Evolutionary conservation across 73 alveolate species (phyloP).

Genomic region (Paramecium sexaurelia): DNA sequence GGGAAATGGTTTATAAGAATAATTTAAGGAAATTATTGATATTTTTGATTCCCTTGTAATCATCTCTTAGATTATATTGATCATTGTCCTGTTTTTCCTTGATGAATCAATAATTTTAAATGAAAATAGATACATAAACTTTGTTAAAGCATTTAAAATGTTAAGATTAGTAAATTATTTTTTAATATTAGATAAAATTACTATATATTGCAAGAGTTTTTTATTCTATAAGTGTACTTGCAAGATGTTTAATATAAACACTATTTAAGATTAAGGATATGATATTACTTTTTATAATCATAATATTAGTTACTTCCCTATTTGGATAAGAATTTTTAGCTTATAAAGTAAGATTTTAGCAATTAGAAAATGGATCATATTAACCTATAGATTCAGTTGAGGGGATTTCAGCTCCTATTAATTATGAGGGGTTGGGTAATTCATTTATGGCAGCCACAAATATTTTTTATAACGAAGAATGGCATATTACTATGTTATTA

Average conservation of each 20-base stretch:
- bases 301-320: neutral
- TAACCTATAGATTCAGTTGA: neutral
- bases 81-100: neutral
- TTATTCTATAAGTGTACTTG: conserved; percentile 22
- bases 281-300: conserved; percentile 1
- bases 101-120: neutral
- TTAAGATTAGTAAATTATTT: neutral
- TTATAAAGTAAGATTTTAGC: conserved; percentile 24
- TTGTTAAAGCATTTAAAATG: conserved; percentile 47
- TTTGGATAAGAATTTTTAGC: conserved; percentile 53
- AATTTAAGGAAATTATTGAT: conserved; percentile 40
- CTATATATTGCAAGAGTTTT: conserved; percentile 27
- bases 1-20: conserved; percentile 27
- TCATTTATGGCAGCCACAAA: conserved; percentile 53
- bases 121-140: conserved; percentile 6
- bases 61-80: neutral
- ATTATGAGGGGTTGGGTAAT: conserved; percentile 56
- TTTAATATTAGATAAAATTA: neutral
- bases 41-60: conserved; percentile 4
- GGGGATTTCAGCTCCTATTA: neutral
- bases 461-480: conserved; percentile 66
- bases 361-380: neutral
- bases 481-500: conserved; percentile 63
- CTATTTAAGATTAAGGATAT: conserved; percentile 14
- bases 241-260: conserved; percentile 29